Evolutionary conservation across 495 filamentous ascomycete species (phyloP).

Genomic region (Daldinia caldariorum): DNA sequence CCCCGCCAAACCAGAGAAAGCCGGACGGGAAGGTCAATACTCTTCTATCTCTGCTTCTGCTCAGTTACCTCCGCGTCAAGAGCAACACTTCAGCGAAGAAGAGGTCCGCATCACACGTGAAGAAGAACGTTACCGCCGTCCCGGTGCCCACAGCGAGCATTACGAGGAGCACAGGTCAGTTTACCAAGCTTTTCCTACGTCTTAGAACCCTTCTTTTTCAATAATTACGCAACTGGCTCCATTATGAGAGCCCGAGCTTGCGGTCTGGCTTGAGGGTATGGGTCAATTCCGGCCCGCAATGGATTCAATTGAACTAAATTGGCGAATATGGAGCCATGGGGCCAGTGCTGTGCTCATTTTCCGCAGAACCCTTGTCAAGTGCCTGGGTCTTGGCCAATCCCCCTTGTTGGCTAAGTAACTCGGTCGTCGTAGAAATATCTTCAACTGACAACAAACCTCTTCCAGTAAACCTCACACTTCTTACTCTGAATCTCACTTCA

Average conservation of each 20-base stretch:
- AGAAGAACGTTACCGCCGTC: constrained; percentile 73
- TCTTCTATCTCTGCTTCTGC: constrained; percentile 69
- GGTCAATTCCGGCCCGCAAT: constrained; percentile 28
- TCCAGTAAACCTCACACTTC: constrained; percentile 43
- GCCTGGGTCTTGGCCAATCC: constrained; percentile 19
- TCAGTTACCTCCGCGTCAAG: constrained; percentile 69
- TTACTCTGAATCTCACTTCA: constrained; percentile 30
- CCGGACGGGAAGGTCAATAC: constrained; percentile 95
- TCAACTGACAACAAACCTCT: constrained; percentile 43
- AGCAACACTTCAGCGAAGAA: constrained; percentile 78
- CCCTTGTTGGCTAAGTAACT: constrained; percentile 36
- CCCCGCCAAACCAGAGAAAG: constrained; percentile 67
- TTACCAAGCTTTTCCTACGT: constrained; percentile 4
- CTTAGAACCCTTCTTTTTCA: neutral
- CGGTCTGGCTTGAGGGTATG: neutral
- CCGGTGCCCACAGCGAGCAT: constrained; percentile 64
- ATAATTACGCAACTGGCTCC: constrained; percentile 7
- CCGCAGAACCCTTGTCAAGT: constrained; percentile 15
- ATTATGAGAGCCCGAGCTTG: constrained; percentile 2
- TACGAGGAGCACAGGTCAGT: constrained; percentile 61
- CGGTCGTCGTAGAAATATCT: constrained; percentile 24
- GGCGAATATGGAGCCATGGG: constrained; percentile 27
- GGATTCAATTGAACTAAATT: constrained; percentile 37
- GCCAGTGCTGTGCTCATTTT: constrained; percentile 14
- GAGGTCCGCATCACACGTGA: constrained; percentile 78